Evolutionary conservation across 2,329 filamentous ascomycete genomes (phyloP), one percentile per base, ranked within the genome.

Genomic region (Pezicula carpinea): DNA sequence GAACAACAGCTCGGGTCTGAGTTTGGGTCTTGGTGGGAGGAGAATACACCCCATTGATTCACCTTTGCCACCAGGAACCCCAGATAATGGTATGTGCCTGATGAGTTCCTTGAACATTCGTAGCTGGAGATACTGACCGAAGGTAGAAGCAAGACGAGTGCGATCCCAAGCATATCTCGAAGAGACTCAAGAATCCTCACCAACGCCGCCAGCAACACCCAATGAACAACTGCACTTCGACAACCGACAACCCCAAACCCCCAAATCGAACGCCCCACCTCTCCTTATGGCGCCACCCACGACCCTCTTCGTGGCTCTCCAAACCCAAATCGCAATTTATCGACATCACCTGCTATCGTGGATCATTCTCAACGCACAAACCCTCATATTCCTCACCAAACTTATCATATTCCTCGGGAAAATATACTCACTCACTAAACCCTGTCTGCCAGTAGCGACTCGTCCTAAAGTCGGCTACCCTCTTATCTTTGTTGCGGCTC

Each of bases 361-460:
- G 58, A 52, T 54, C 35, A 49, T 46, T 6, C 61, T 48, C 29
- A 64, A 69, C 52, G 56, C 53, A 6, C 62, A 60, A 18, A 57
- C 59, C 5, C 54, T 66, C 52, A 59, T 65, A 64, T 63, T 66
- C 41, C 44, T 69, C 5, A 53, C 77, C 17, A 83, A 83, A 40
- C 66, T 88, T 3, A 57, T 65, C 1, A 56, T 91, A 1, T 91
- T 95, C 57, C 63, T 85, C 5, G 54, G 76, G 42, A 96, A 95
- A 64, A 67, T 90, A 7, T 67, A 76, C 11, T 80, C 80, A 0
- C 66, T 93, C 8, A 74, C 77, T 3, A 73, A 76, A 39, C 78
- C 84, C 1, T 96, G 90, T 64, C 81, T 80, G 62, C 89, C 89
- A 0, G 82, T 83, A 48, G 80, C 82, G 36, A 74, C 80, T n/a